A percentile compares a stretch with the other conserved stretches of the same genome.
These are phyloP conservation scores for Microglena sp. DNA, from an alignment of 139 green algal species.

Conservation along the genomic window DNA sequence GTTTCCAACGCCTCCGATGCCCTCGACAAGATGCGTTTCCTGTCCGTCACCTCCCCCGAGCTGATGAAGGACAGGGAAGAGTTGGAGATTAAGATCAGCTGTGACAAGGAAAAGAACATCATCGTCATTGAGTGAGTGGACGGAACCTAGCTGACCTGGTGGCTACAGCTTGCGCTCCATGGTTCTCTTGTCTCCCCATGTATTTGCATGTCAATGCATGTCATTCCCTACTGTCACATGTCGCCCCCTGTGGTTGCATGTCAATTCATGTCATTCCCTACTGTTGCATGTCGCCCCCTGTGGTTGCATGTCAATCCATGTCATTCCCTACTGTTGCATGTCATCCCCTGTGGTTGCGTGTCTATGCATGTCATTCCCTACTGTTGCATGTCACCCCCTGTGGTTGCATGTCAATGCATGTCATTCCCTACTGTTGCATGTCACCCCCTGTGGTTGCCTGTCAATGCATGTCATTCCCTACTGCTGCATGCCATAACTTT, in stretches of 20 bases:
- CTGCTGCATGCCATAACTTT: no score
- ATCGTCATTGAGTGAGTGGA: constrained; percentile 84
- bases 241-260: not conserved
- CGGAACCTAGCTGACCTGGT: not conserved
- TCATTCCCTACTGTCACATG: not conserved
- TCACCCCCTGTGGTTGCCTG: not conserved
- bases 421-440: no score
- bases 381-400: no score
- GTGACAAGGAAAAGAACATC: constrained; percentile 69
- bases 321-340: not conserved
- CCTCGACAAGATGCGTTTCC: constrained; percentile 86
- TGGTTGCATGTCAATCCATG: no score
- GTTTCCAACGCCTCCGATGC: constrained; percentile 91
- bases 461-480: no score
- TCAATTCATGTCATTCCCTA: no score
- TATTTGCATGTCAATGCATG: not conserved
- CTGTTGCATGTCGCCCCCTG: not conserved
- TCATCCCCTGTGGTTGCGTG: no score
- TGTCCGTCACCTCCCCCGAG: constrained; percentile 46
- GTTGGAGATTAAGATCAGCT: constrained; percentile 84
- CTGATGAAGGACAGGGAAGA: constrained; percentile 50
- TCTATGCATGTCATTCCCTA: no score
- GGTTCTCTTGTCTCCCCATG: no score
- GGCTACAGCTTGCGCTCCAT: not conserved
- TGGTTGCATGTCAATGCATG: no score